A percentile compares a stretch with the other conserved stretches of the same genome.
Conservation (phyloP, 2,329 filamentous ascomycete species). For the Penicillium concentricum region DNA sequence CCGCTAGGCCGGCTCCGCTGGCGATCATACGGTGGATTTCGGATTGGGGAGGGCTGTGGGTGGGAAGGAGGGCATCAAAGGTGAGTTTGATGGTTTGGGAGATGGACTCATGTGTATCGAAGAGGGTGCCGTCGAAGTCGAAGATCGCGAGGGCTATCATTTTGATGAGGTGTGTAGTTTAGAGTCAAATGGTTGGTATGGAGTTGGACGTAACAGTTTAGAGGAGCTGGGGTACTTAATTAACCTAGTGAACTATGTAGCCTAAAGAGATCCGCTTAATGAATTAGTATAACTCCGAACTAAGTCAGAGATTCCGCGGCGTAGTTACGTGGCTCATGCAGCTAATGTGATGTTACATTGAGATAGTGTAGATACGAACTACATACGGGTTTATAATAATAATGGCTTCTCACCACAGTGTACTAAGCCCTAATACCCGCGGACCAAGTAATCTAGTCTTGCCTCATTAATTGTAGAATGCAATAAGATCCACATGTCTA, state of each 20-base stretch:
- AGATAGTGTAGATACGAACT: neutral
- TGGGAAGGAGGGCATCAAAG: conserved; percentile 13
- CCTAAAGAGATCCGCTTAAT: neutral
- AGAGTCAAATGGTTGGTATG: neutral
- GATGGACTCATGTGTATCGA: conserved; percentile 19
- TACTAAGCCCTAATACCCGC: neutral
- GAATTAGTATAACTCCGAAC: neutral
- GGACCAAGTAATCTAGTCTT: too few species aligned
- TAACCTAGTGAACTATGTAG: neutral
- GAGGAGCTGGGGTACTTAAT: neutral
- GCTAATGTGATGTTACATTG: neutral
- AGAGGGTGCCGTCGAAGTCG: conserved; percentile 21
- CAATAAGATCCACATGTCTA: too few species aligned
- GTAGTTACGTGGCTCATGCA: neutral
- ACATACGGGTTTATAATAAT: neutral
- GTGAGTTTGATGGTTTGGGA: conserved; percentile 15
- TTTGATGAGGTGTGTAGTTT: neutral
- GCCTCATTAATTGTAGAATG: too few species aligned
- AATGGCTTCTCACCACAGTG: neutral
- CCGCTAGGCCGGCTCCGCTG: conserved; percentile 14
- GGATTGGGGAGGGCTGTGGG: conserved; percentile 5
- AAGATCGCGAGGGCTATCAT: conserved; percentile 16
- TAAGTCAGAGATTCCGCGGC: neutral
- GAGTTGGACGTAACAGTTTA: too few species aligned
- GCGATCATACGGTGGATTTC: conserved; percentile 15